Base-by-base conservation (phyloP, 768 basidiomycete species). In the Boletus tylopilopsis region DNA sequence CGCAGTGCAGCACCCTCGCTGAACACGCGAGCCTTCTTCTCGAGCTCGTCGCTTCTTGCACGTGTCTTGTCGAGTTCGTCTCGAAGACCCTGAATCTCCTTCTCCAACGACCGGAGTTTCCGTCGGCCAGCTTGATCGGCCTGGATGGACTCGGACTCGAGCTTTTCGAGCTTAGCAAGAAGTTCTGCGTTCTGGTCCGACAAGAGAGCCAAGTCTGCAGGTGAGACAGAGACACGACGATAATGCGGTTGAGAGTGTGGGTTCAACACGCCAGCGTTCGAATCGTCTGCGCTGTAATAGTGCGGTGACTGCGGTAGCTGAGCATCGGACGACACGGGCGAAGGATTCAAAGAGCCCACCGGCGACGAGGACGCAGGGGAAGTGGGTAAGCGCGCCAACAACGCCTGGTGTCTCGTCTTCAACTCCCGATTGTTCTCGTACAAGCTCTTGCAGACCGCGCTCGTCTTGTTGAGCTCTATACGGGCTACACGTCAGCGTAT, bases 121-220 rank as follows among this genome's bases (percentile, higher is more conserved):
- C 81, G 77, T 50, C 84, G 77, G 12, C 90, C 88, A 1, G 76
- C 73, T 32, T 77, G 76, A 56, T 93, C 89, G 2, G 84, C 75
- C 37, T 77, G 76, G 11, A 66, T 67, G 15, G 89, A 81, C 51
- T 92, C 90, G 1, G 75, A 66, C 63, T 93, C 87, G 10, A 94
- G 76, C 51, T 77, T 76, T 67, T 91, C 85, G 6, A 94, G 75
- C 55, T 90, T 89, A 22, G 76, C 68, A 5, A 88, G 69, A 15
- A 94, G 81, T 54, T 93, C 89, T 0, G 84, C 81, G 58, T 94
- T 94, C 68, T 94, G 90, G 60, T 90, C 87, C 1, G 87, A 79
- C 36, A 93, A 79, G 7, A 78, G 72, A 3, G 82, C 79, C 23
- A 93, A 75, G 50, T 90, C 88, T 15, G 77, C 70, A 2, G 82